Base-by-base conservation (phyloP, 495 filamentous ascomycete genomes). In the Penicillium paxilli region DNA sequence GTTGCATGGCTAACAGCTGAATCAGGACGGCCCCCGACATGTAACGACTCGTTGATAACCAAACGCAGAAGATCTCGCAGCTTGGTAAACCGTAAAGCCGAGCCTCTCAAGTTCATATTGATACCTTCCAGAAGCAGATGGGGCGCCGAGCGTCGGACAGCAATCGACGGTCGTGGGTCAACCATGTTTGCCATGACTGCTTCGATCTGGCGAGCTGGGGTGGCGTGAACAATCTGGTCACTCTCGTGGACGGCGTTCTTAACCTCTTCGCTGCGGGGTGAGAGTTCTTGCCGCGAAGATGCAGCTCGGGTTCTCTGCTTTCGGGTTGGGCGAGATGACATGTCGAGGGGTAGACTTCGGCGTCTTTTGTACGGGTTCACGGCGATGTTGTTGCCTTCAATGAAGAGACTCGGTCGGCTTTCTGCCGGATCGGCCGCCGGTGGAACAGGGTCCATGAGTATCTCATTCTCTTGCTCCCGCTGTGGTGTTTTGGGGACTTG, bases 21-120 rank as follows among this genome's bases (percentile, higher is more conserved):
- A 23, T 89, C 87, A n/a, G 88, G 88, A 26, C 87, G 79, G 6
- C 84, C 87, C n/a, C 86, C 86, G 52, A 86, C 80, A 56, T 85
- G 79, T 41, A 92, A 70, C 25, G 84, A 86, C 57, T 91, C 86
- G 54, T 87, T 86, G 45, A 91, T 77, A 7, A 89, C 80, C 41
- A 83, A 71, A 45, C 83, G 83, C 47, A 91, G 73, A 35, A 91
- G 72, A 38, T 90, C 85, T 2, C 86, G 82, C 14, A 89, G 68
- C 52, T 82, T 80, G 2, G 85, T 80, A 41, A 83, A 81, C 19
- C 86, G 80, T 19, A 87, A 63, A 23, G 78, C 78, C 19, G 71
- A 60, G 11, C 64, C 58, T 23, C 55, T 58, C 2, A 63, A 16
- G 60, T 80, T 67, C 66, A 73, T 59, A 48, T 72, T 74, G 57